Evolutionary conservation across 2,329 filamentous ascomycete species (phyloP).

Genomic region (Elsinoe australis): DNA sequence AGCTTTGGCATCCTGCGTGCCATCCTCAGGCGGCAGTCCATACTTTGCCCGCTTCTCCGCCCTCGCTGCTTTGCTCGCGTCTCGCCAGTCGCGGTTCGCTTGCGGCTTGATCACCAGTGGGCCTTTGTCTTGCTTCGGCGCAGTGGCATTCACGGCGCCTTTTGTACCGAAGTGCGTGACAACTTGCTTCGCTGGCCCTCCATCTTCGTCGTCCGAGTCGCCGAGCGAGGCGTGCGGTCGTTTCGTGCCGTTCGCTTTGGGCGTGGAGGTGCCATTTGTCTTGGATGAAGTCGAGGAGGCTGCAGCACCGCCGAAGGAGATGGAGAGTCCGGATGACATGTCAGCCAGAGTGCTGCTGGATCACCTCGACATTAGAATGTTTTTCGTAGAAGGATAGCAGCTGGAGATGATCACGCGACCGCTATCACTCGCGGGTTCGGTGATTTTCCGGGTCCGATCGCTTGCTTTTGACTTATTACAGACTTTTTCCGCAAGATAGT

Average conservation of each 20-base stretch:
- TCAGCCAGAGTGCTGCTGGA: too few relatives aligned
- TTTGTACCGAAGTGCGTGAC: constrained; percentile 52
- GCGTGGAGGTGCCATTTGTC: background rate
- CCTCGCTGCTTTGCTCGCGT: constrained; percentile 35
- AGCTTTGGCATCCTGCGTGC: constrained; percentile 27
- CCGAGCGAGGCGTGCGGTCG: constrained; percentile 35
- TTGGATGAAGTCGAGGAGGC: background rate
- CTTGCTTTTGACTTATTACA: too few relatives aligned
- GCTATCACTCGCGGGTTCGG: too few relatives aligned
- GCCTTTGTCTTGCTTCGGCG: constrained; percentile 31
- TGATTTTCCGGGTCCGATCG: too few relatives aligned
- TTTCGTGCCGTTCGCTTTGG: constrained; percentile 32
- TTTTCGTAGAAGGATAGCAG: too few relatives aligned
- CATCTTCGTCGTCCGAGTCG: constrained; percentile 48
- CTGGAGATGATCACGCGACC: too few relatives aligned
- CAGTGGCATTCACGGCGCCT: constrained; percentile 41
- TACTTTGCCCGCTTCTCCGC: constrained; percentile 47
- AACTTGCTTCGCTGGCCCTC: constrained; percentile 44
- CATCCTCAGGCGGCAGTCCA: constrained; percentile 50
- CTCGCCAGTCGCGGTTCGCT: constrained; percentile 57
- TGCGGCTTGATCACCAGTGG: constrained; percentile 52
- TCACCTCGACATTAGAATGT: too few relatives aligned
- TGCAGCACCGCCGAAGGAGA: constrained; percentile 1
- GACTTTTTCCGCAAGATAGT: too few relatives aligned
- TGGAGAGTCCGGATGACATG: constrained; percentile 4